Conservation (phyloP, 306 rosid species). For the Dicorynia guianensis region DNA sequence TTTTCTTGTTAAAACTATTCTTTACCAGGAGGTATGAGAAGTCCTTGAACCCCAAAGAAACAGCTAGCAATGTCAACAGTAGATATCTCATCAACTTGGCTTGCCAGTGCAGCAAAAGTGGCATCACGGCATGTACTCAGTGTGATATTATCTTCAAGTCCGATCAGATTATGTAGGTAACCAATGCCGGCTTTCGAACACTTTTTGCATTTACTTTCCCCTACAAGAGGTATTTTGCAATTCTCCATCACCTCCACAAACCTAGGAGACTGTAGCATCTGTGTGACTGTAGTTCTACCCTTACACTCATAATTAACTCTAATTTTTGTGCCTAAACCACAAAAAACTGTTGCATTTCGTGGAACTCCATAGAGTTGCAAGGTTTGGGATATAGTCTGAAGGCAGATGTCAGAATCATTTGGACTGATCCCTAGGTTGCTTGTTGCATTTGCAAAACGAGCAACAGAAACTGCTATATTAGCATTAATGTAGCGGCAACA, state of each 20-base stretch:
- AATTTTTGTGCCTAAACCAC: conserved; percentile 91
- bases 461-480: conserved; percentile 78
- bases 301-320: conserved; percentile 81
- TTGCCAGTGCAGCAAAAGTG: conserved; percentile 78
- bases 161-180: conserved; percentile 76
- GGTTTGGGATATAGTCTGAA: conserved; percentile 70
- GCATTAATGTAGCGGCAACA: conserved; percentile 98
- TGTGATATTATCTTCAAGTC: conserved; percentile 74
- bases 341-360: conserved; percentile 74
- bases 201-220: conserved; percentile 73
- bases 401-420: conserved; percentile 68
- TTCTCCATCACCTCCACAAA: conserved; percentile 64
- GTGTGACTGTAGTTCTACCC: conserved; percentile 77
- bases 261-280: conserved; percentile 86
- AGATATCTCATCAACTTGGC: conserved; percentile 72
- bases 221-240: conserved; percentile 73
- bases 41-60: conserved; percentile 91
- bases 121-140: conserved; percentile 94
- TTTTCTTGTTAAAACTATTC: conserved; percentile 4
- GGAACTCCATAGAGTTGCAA: conserved; percentile 80
- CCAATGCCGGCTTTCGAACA: conserved; percentile 82
- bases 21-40: conserved; percentile 66
- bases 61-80: conserved; percentile 82
- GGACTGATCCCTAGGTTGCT: conserved; percentile 79
- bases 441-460: conserved; percentile 81